These are phyloP conservation scores for Rusavskia elegans DNA, from an alignment of 495 filamentous ascomycete species.

Conservation along the genomic window DNA sequence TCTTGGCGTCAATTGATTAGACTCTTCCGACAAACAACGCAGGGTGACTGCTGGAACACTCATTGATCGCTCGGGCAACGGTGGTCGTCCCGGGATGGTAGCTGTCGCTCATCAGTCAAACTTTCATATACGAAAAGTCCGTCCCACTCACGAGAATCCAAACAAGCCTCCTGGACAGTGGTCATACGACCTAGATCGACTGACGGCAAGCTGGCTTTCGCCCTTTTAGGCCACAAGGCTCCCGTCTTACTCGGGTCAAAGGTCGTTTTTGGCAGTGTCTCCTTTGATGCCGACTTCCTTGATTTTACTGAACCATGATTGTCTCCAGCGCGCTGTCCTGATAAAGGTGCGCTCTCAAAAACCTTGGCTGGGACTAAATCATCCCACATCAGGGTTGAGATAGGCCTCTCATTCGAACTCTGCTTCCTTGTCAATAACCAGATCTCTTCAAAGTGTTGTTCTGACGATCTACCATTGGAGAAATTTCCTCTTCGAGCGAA, in stretches of 20 bases:
- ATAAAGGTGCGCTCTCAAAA: too few species aligned
- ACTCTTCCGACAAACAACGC: conserved; percentile 13
- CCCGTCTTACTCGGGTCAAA: conserved; percentile 25
- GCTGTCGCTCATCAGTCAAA: conserved; percentile 31
- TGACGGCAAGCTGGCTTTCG: conserved; percentile 49
- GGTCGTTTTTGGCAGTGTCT: not conserved
- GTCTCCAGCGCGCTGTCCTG: too few species aligned
- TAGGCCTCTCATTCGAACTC: too few species aligned
- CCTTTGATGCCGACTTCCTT: not conserved
- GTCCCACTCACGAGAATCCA: conserved; percentile 56
- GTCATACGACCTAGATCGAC: conserved; percentile 41
- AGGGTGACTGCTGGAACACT: conserved; percentile 34
- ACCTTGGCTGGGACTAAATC: too few species aligned
- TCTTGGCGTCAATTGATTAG: conserved; percentile 4
- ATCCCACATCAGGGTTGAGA: too few species aligned
- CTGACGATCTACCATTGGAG: not conserved
- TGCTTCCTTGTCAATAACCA: too few species aligned
- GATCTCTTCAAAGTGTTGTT: too few species aligned
- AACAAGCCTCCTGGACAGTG: conserved; percentile 46
- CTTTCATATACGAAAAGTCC: not conserved
- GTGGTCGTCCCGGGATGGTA: conserved; percentile 54
- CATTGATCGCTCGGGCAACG: conserved; percentile 49
- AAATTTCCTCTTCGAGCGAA: not conserved
- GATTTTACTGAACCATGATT: too few species aligned
- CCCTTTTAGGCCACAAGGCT: conserved; percentile 14